phyloP scores from a whole-genome alignment of 1,139 yeast species.

The Kodamaea ohmeri region DNA sequence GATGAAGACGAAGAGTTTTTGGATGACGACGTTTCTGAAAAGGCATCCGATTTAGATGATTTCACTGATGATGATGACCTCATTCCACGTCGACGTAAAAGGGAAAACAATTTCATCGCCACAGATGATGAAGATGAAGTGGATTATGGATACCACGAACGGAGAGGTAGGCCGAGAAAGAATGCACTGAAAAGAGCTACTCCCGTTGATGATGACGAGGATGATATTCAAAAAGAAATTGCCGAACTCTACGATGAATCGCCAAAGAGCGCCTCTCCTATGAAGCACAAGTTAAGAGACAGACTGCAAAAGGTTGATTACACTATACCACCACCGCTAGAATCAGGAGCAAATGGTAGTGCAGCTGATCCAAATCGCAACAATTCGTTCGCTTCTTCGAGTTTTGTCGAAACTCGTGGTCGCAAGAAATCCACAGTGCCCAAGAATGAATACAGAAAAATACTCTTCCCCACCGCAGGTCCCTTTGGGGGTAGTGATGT shows the following conservation, averaged over 20 bases:
- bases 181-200: constrained; percentile 22
- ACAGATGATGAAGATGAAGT: constrained; percentile 37
- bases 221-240: constrained; percentile 47
- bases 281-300: constrained; percentile 68
- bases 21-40: constrained; percentile 20
- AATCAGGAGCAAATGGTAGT: constrained; percentile 14
- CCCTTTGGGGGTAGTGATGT: constrained; percentile 96
- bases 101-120: constrained; percentile 31
- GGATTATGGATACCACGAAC: constrained; percentile 24
- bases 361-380: constrained; percentile 2
- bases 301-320: constrained; percentile 72
- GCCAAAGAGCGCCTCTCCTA: constrained; percentile 44
- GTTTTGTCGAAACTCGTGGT: constrained; percentile 22
- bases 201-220: constrained; percentile 31
- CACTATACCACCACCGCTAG: constrained; percentile 83
- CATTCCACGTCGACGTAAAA: constrained; percentile 26
- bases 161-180: constrained; percentile 15
- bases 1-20: constrained; percentile 31
- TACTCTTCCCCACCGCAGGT: constrained; percentile 91
- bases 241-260: constrained; percentile 54
- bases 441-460: constrained; percentile 51
- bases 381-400: constrained; percentile 3
- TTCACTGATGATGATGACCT: constrained; percentile 14
- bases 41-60: constrained; percentile 21
- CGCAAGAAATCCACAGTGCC: constrained; percentile 24